Percentiles rank a stretch among this genome's conserved stretches.
Evolutionary conservation across 176 grass and related monocot species (phyloP).

Genomic region (Oryza australiensis): DNA sequence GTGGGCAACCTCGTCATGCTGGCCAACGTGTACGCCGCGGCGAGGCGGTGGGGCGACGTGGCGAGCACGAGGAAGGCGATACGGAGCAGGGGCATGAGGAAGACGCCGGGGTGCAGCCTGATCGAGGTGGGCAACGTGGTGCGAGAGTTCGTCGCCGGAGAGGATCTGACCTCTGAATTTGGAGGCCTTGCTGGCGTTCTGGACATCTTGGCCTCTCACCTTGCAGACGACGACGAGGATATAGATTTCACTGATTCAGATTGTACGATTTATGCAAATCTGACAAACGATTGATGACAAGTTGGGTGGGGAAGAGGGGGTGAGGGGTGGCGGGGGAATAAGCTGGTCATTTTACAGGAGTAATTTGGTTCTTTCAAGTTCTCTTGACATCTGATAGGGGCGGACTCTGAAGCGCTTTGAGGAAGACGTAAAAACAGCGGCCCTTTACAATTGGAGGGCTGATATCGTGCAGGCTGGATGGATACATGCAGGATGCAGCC

Average conservation of each 20-base stretch:
- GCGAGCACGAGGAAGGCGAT: constrained; percentile 50
- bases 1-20: constrained; percentile 60
- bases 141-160: constrained; percentile 54
- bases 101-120: constrained; percentile 66
- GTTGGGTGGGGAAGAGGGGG: background rate
- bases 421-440: background rate
- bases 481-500: background rate
- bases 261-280: background rate
- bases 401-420: background rate
- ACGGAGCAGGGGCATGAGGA: constrained; percentile 48
- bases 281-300: background rate
- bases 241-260: background rate
- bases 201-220: constrained; percentile 34
- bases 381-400: background rate
- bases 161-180: constrained; percentile 42
- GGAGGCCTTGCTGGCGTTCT: constrained; percentile 39
- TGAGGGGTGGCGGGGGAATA: no score
- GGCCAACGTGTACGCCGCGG: constrained; percentile 50
- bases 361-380: background rate
- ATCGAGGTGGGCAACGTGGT: constrained; percentile 72
- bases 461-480: background rate
- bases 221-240: constrained; percentile 18
- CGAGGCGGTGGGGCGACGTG: constrained; percentile 46
- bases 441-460: background rate
- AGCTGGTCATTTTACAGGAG: background rate